These are phyloP conservation scores for Benincasa hispida DNA, from an alignment of 306 rosid species.

Conservation along the genomic window DNA sequence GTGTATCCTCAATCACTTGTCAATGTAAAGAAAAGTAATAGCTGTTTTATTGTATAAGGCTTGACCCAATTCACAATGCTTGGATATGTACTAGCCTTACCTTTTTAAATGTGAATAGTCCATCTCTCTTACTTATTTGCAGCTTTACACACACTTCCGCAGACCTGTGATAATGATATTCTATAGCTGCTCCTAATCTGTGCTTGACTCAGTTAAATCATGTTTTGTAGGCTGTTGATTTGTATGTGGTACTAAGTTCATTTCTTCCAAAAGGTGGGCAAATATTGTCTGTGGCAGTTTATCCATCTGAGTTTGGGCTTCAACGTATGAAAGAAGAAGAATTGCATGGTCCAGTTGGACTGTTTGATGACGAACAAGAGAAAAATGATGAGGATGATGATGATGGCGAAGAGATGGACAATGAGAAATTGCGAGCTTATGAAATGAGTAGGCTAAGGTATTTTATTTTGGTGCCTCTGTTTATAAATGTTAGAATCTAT, in stretches of 20 bases:
- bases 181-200: not conserved
- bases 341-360: slow-evolving; percentile 59
- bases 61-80: not conserved
- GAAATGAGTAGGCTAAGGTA: slow-evolving; percentile 76
- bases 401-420: slow-evolving; percentile 24
- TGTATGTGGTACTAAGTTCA: slow-evolving; percentile 56
- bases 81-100: not conserved
- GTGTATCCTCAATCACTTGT: not conserved
- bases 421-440: slow-evolving; percentile 70
- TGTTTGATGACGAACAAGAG: slow-evolving; percentile 47
- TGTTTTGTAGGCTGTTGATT: slow-evolving; percentile 55
- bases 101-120: not conserved
- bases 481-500: not conserved
- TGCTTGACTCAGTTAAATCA: not conserved
- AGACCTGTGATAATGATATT: not conserved
- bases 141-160: not conserved
- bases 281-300: slow-evolving; percentile 60
- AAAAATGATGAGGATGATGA: slow-evolving; percentile 24
- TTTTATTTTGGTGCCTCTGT: not conserved
- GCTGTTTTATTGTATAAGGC: not conserved
- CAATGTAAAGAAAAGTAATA: not conserved
- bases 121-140: not conserved
- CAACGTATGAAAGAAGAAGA: slow-evolving; percentile 87
- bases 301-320: slow-evolving; percentile 89
- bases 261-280: slow-evolving; percentile 60